A percentile compares a stretch with the other conserved stretches of the same genome.
These are phyloP conservation scores for Citrus medica DNA, from an alignment of 345 rosid species.

Conservation along the genomic window DNA sequence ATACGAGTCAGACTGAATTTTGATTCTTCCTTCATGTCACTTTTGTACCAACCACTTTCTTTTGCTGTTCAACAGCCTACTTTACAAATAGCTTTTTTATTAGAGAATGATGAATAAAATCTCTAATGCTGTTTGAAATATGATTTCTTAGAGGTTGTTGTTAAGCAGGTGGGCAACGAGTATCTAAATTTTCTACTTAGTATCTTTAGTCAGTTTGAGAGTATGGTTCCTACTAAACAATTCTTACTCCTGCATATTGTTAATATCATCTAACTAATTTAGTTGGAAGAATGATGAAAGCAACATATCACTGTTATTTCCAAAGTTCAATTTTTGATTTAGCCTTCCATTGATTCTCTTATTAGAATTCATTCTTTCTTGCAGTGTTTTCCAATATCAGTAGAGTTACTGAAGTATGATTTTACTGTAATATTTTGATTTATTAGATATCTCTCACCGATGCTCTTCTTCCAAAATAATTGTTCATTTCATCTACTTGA, in stretches of 20 bases:
- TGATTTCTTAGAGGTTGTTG: neutral
- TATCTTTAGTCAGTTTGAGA: neutral
- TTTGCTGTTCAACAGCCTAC: neutral
- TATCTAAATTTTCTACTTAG: neutral
- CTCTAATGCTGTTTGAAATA: neutral
- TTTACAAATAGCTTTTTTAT: neutral
- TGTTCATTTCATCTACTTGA: constrained; percentile 20
- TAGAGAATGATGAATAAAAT: neutral
- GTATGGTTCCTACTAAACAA: neutral
- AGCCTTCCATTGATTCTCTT: neutral
- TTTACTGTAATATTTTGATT: neutral
- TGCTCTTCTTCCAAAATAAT: constrained; percentile 4
- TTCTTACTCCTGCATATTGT: neutral
- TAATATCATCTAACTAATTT: neutral
- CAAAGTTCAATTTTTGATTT: neutral
- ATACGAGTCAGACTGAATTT: neutral
- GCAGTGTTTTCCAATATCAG: neutral
- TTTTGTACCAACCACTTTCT: neutral
- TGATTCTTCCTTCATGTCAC: neutral
- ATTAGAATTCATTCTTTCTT: neutral
- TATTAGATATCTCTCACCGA: constrained; percentile 5
- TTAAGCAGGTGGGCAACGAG: neutral
- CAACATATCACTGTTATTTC: neutral
- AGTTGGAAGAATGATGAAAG: neutral
- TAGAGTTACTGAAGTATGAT: neutral